A percentile compares a stretch with the other conserved stretches of the same genome.
Evolutionary conservation across 2,329 filamentous ascomycete genomes (phyloP).

Genomic region (Alternaria viburni): DNA sequence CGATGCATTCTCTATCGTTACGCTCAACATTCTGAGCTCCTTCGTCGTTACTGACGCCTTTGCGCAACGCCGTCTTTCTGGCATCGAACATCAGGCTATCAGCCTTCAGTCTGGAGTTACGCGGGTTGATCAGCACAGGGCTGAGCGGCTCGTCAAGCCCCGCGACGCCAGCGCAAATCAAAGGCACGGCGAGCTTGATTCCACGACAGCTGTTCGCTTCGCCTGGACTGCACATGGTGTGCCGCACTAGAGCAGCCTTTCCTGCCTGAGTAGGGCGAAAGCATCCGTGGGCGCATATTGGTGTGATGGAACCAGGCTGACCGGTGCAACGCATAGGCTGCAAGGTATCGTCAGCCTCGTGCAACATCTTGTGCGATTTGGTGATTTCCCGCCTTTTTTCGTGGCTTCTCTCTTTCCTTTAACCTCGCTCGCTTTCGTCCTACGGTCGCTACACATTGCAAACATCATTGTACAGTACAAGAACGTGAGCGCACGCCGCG

Average conservation of each 20-base stretch:
- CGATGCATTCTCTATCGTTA: neutral
- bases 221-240: neutral
- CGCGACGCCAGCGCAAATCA: neutral
- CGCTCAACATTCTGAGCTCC: neutral
- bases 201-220: conserved; percentile 4
- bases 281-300: conserved; percentile 9
- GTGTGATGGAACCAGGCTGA: conserved; percentile 25
- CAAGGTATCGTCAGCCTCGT: conserved; percentile 22
- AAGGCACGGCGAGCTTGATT: conserved; percentile 6
- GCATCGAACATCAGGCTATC: neutral
- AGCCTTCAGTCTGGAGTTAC: conserved; percentile 2
- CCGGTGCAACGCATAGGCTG: conserved; percentile 16
- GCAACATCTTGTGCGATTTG: neutral
- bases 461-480: neutral
- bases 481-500: neutral
- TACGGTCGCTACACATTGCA: neutral
- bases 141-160: conserved; percentile 4
- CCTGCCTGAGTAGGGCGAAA: neutral
- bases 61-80: neutral
- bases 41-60: neutral
- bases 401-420: neutral
- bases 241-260: neutral
- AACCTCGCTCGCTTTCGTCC: neutral
- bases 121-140: neutral
- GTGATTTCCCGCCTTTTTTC: neutral